Conservation (phyloP, 208 protist species). For the Acanthamoeba triangularis region DNA sequence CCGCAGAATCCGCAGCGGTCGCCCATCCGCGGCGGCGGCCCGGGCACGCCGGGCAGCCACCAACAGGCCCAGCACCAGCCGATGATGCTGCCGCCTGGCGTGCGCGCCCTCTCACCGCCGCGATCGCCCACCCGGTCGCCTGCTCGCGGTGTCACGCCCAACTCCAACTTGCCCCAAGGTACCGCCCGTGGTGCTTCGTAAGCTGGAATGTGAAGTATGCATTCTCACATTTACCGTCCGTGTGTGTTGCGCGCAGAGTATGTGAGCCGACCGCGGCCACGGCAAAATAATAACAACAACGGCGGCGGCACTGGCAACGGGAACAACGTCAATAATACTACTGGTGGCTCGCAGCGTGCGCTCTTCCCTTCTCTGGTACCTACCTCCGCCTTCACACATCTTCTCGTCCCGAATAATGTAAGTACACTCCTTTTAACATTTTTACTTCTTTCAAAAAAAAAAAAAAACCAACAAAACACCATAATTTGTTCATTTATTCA, state of each 20-base stretch:
- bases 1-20: neutral
- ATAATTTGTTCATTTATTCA: neutral
- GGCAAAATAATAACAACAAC: neutral
- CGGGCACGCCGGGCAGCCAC: neutral
- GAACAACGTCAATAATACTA: neutral
- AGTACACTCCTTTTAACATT: neutral
- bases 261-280: neutral
- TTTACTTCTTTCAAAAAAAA: neutral
- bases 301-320: no score
- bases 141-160: neutral
- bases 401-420: neutral
- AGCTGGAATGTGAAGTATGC: neutral
- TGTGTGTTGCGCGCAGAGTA: neutral
- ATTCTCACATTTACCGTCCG: neutral
- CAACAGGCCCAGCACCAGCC: neutral
- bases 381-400: neutral
- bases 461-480: no score
- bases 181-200: neutral
- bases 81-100: neutral
- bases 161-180: neutral
- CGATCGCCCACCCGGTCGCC: slow-evolving; percentile 19
- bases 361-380: slow-evolving; percentile 21
- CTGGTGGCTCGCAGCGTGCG: neutral
- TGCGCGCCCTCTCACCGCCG: slow-evolving; percentile 10
- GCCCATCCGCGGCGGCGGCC: neutral